Conservation (phyloP, 2,329 filamentous ascomycete species). For the Xylariaceae sp. region DNA sequence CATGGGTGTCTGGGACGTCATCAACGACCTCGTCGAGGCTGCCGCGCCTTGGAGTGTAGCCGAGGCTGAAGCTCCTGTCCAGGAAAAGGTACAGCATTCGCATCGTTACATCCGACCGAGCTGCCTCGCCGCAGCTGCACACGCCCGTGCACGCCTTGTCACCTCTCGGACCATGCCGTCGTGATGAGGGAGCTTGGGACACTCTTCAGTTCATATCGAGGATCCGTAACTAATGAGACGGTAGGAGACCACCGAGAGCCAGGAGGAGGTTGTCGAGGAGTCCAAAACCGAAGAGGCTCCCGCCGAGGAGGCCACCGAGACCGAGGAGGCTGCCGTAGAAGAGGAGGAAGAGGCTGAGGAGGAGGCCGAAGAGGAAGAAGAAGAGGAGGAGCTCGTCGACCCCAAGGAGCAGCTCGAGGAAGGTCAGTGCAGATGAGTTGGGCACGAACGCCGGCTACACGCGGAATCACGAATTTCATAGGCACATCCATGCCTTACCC, state of each 20-base stretch:
- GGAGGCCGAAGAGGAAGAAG: constrained; percentile 74
- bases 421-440: constrained; percentile 57
- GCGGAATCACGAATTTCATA: constrained; percentile 2
- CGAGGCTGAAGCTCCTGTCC: constrained; percentile 63
- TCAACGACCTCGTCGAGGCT: constrained; percentile 60
- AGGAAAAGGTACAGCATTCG: constrained; percentile 47
- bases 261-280: constrained; percentile 17
- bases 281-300: constrained; percentile 43
- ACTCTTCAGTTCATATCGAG: neutral
- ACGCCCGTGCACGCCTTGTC: neutral
- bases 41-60: constrained; percentile 60
- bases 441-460: constrained; percentile 4
- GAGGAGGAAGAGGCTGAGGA: constrained; percentile 50
- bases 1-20: constrained; percentile 64
- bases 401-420: constrained; percentile 85
- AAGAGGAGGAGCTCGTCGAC: constrained; percentile 77
- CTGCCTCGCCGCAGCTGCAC: neutral
- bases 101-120: constrained; percentile 11
- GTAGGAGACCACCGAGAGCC: constrained; percentile 20
- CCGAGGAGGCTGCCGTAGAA: constrained; percentile 39
- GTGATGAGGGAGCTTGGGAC: neutral
- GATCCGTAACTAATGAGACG: constrained; percentile 7
- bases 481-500: neutral
- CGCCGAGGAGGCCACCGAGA: constrained; percentile 43
- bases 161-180: neutral